Conservation (phyloP, 1,284 basidiomycete species). For the Sanguinoderma infundibulare region DNA sequence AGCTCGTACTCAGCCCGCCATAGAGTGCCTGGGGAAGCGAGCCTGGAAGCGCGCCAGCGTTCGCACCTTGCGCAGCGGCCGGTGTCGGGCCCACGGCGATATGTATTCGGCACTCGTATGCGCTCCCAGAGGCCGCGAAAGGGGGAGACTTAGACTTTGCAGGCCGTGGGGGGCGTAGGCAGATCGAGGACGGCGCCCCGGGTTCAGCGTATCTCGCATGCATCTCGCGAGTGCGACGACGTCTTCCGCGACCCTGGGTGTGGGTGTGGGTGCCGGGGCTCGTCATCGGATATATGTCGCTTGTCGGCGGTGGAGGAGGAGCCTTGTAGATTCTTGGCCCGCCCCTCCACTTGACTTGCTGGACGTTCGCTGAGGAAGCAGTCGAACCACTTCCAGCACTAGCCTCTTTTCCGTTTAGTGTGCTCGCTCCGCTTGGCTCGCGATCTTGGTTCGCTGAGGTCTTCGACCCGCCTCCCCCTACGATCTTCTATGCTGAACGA, state of each 20-base stretch:
- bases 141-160: conserved; percentile 7
- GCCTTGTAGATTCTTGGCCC: not conserved
- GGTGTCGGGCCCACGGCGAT: not conserved
- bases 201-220: not conserved
- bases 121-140: not conserved
- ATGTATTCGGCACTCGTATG: not conserved
- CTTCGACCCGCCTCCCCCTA: not conserved
- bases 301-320: not conserved
- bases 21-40: conserved; percentile 5
- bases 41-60: not conserved
- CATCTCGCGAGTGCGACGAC: not conserved
- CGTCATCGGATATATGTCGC: not conserved
- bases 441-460: not conserved
- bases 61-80: conserved; percentile 3
- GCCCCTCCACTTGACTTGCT: not conserved
- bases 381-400: not conserved
- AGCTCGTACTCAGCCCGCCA: too few relatives aligned
- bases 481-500: conserved; percentile 12
- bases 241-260: not conserved
- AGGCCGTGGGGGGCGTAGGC: not conserved
- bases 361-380: too few relatives aligned
- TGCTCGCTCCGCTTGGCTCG: not conserved
- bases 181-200: not conserved
- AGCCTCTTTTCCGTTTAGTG: not conserved
- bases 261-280: not conserved